Percentiles rank a stretch among this genome's conserved stretches.
phyloP scores from a whole-genome alignment of 345 rosid genomes.

The Litchi chinensis region DNA sequence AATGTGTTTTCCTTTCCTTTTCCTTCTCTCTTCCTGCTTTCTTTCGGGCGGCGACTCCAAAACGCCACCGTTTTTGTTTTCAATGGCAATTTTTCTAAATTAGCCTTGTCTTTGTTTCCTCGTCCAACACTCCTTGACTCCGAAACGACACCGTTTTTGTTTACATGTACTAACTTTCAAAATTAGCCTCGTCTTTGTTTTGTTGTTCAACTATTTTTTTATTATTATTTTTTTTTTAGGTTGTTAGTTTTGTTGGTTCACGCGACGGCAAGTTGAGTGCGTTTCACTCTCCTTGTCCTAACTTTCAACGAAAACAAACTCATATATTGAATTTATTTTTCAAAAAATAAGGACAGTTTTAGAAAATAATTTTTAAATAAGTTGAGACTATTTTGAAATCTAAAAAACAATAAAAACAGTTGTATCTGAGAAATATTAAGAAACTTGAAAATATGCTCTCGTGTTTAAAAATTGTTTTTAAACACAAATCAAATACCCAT shows the following conservation, averaged over 20 bases:
- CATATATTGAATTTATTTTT: too few species aligned
- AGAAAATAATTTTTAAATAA: too few species aligned
- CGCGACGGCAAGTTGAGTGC: not conserved
- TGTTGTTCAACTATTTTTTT: not conserved
- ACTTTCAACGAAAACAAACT: not conserved
- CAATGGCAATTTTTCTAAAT: too few species aligned
- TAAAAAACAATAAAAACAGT: too few species aligned
- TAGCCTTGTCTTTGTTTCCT: not conserved
- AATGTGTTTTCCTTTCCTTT: conserved; percentile 21
- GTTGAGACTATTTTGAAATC: too few species aligned
- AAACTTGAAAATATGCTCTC: too few species aligned
- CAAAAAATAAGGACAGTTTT: too few species aligned
- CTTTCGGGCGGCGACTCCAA: conserved; percentile 24
- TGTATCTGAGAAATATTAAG: too few species aligned
- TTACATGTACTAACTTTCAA: not conserved
- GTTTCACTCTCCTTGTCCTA: not conserved
- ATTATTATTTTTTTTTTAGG: too few species aligned
- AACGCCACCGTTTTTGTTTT: conserved; percentile 27
- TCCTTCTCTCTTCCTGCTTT: not conserved
- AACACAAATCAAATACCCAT: too few species aligned
- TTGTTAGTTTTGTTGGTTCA: not conserved
- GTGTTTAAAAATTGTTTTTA: too few species aligned
- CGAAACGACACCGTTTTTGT: not conserved
- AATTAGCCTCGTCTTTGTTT: too few species aligned
- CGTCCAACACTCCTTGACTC: not conserved